These are phyloP conservation scores for Paracorniculantispora psalliotae DNA, from an alignment of 2,329 filamentous ascomycete genomes.

Conservation along the genomic window DNA sequence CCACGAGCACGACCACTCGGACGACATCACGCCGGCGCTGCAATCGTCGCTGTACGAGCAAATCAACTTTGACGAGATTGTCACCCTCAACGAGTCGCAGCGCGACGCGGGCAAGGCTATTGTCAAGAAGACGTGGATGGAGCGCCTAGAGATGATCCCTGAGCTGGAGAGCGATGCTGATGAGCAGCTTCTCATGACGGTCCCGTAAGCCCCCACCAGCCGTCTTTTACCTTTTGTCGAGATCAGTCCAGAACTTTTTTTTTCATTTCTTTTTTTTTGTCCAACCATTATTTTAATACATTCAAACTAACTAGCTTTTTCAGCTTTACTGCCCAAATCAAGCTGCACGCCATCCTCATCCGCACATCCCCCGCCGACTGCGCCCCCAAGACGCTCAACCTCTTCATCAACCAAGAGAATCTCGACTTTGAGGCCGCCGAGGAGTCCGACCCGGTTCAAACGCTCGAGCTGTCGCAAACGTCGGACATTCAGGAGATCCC, in stretches of 20 bases:
- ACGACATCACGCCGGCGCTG: conserved; percentile 87
- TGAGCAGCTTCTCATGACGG: conserved; percentile 86
- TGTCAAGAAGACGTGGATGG: conserved; percentile 85
- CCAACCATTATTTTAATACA: not conserved
- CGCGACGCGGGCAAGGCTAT: conserved; percentile 66
- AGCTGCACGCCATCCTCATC: conserved; percentile 82
- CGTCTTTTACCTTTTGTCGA: not conserved
- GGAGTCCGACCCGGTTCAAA: conserved; percentile 67
- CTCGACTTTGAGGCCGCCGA: conserved; percentile 77
- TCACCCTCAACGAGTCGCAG: conserved; percentile 75
- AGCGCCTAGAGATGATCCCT: conserved; percentile 65
- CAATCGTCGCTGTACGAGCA: conserved; percentile 89
- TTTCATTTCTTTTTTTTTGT: not conserved
- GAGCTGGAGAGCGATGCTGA: conserved; percentile 83
- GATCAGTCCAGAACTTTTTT: not conserved
- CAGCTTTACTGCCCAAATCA: conserved; percentile 90
- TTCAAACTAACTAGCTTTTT: not conserved
- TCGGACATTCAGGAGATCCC: conserved; percentile 81
- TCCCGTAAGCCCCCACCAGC: conserved; percentile 56
- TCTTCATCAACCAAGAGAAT: conserved; percentile 82
- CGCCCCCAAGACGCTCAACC: conserved; percentile 76
- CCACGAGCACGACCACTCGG: conserved; percentile 74
- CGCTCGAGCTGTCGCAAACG: conserved; percentile 70
- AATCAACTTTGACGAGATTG: conserved; percentile 82
- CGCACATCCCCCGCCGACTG: conserved; percentile 67